These are phyloP conservation scores for Aureobasidium namibiae DNA, from an alignment of 2,329 filamentous ascomycete species.

Conservation along the genomic window DNA sequence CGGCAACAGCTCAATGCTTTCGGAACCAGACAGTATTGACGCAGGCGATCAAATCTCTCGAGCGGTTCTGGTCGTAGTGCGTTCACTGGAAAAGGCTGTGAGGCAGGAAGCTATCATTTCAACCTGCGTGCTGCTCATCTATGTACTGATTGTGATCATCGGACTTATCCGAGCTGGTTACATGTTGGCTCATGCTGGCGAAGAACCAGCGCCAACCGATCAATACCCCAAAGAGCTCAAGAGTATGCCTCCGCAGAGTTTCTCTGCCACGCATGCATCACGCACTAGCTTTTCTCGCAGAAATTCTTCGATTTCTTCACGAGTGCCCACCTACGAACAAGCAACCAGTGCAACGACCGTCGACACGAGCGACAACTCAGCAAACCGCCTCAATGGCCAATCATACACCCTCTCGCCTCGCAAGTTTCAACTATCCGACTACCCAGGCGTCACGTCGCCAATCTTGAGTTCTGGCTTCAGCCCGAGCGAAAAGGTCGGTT, in stretches of 20 bases:
- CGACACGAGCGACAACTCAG: conserved; percentile 23
- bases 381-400: conserved; percentile 35
- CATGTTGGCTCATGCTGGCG: conserved; percentile 48
- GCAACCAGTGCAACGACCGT: conserved; percentile 28
- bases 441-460: conserved; percentile 23
- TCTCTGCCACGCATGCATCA: conserved; percentile 6
- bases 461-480: conserved; percentile 23
- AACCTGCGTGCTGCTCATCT: conserved; percentile 63
- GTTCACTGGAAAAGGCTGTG: conserved; percentile 59
- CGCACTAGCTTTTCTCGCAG: conserved; percentile 6
- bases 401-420: conserved; percentile 38
- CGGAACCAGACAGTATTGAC: conserved; percentile 58
- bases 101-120: conserved; percentile 75
- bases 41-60: conserved; percentile 75
- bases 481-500: conserved; percentile 34
- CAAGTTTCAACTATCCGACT: conserved; percentile 35
- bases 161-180: conserved; percentile 60
- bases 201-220: conserved; percentile 6
- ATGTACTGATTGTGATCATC: conserved; percentile 66
- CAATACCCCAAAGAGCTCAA: conserved; percentile 15
- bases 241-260: conserved; percentile 8
- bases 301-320: conserved; percentile 1
- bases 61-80: conserved; percentile 62
- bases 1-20: conserved; percentile 63
- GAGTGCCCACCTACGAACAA: conserved; percentile 32